phyloP scores from a whole-genome alignment of 2,329 filamentous ascomycete species.

The Penicillium sp. region DNA sequence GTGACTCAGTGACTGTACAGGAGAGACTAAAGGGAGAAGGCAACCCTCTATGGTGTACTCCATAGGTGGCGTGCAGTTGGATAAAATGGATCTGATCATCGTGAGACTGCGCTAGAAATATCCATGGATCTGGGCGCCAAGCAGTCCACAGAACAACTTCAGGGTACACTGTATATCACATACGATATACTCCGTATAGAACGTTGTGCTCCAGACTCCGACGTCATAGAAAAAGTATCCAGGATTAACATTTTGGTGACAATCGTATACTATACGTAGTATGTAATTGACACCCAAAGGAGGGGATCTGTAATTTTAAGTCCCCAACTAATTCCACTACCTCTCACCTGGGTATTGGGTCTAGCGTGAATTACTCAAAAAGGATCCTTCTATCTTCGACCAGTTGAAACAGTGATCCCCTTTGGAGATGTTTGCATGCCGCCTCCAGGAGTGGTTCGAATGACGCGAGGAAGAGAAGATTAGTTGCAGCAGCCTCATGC shows the following conservation, averaged over 20 bases:
- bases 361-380: not conserved
- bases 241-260: not conserved
- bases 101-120: not conserved
- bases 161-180: not conserved
- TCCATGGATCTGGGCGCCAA: slow-evolving; percentile 2
- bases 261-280: not conserved
- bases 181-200: not conserved
- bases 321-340: not conserved
- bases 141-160: not conserved
- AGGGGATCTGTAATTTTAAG: not conserved
- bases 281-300: not conserved
- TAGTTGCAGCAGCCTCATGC: slow-evolving; percentile 1
- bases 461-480: slow-evolving; percentile 6
- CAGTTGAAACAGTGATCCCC: not conserved
- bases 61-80: not conserved
- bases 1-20: not conserved
- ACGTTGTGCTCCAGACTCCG: not conserved
- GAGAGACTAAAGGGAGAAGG: not conserved
- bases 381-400: not conserved
- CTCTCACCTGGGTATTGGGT: not conserved
- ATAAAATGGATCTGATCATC: not conserved
- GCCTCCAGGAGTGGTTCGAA: slow-evolving; percentile 2
- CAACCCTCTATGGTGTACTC: not conserved
- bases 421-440: not conserved
- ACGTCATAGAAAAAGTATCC: not conserved